A percentile compares a stretch with the other conserved stretches of the same genome.
These are phyloP conservation scores for Phytophthora citrophthora DNA, from an alignment of 352 stramenopile species.

Conservation along the genomic window DNA sequence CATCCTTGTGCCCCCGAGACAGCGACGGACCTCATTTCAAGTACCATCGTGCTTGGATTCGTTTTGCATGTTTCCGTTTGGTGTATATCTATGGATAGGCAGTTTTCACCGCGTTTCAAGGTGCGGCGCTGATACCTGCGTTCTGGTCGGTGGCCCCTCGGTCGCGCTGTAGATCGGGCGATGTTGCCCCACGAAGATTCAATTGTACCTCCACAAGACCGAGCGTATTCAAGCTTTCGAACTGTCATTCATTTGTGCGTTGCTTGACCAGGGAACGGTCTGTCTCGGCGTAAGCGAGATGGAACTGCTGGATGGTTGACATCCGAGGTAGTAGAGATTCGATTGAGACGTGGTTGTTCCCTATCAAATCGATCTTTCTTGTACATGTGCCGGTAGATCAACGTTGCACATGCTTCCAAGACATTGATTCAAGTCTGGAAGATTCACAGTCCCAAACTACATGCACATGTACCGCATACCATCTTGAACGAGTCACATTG, in stretches of 20 bases:
- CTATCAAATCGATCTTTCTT: not conserved
- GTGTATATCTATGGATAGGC: not conserved
- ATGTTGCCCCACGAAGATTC: conserved; percentile 56
- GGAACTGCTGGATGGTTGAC: not conserved
- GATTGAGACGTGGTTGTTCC: not conserved
- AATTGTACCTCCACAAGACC: conserved; percentile 16
- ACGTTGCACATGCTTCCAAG: no score
- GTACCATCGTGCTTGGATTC: not conserved
- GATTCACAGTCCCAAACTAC: no score
- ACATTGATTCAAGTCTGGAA: no score
- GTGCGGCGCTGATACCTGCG: no score
- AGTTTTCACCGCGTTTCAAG: not conserved
- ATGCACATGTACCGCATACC: no score
- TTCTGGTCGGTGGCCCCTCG: not conserved
- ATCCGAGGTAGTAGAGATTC: not conserved
- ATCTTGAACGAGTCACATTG: no score
- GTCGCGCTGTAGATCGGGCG: not conserved
- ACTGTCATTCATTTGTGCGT: not conserved
- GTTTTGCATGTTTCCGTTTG: not conserved
- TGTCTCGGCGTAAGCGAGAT: not conserved
- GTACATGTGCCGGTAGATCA: no score
- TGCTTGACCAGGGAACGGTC: not conserved
- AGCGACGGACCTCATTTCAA: not conserved
- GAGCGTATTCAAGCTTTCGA: not conserved
- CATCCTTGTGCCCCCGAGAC: conserved; percentile 34